These are phyloP conservation scores for Pulveroboletus sp. DNA, from an alignment of 768 basidiomycete genomes.

Conservation along the genomic window DNA sequence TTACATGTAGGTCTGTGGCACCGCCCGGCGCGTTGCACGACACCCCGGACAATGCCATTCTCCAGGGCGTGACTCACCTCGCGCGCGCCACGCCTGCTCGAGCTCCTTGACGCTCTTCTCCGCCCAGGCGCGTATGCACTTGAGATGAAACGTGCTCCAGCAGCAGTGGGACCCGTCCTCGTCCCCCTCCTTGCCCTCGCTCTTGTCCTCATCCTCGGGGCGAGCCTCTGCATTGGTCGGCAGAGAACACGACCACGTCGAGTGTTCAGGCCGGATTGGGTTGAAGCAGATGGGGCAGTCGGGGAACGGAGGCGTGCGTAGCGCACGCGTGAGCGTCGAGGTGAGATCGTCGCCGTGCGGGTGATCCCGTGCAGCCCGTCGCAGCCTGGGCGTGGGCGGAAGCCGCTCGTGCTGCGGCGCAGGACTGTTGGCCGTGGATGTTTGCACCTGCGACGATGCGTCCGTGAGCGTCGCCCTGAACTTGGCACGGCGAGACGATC, in stretches of 20 bases:
- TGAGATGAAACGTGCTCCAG: conserved; percentile 88
- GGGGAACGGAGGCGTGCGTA: conserved; percentile 66
- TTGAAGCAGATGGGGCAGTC: conserved; percentile 86
- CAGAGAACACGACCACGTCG: conserved; percentile 85
- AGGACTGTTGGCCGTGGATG: neutral
- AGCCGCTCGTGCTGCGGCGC: neutral
- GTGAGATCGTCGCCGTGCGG: conserved; percentile 58
- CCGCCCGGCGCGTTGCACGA: conserved; percentile 66
- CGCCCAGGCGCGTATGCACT: conserved; percentile 88
- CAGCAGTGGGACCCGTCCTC: conserved; percentile 54
- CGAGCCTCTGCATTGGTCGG: conserved; percentile 16
- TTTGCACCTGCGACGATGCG: neutral
- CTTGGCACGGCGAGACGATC: conserved; percentile 29
- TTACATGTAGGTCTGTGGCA: conserved; percentile 65
- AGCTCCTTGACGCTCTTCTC: conserved; percentile 71
- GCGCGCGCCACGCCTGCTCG: conserved; percentile 64
- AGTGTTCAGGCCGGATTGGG: conserved; percentile 69
- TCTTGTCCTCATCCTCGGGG: neutral
- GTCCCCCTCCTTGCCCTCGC: conserved; percentile 11
- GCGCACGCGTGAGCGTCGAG: conserved; percentile 59
- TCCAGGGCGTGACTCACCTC: conserved; percentile 63
- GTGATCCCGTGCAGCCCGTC: conserved; percentile 8
- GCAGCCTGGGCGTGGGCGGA: neutral
- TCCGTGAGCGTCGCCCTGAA: conserved; percentile 37
- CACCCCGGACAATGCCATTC: conserved; percentile 96